Percentiles rank a stretch among this genome's conserved stretches.
phyloP scores from a whole-genome alignment of 352 stramenopile species.

The Phytophthora chlamydospora region DNA sequence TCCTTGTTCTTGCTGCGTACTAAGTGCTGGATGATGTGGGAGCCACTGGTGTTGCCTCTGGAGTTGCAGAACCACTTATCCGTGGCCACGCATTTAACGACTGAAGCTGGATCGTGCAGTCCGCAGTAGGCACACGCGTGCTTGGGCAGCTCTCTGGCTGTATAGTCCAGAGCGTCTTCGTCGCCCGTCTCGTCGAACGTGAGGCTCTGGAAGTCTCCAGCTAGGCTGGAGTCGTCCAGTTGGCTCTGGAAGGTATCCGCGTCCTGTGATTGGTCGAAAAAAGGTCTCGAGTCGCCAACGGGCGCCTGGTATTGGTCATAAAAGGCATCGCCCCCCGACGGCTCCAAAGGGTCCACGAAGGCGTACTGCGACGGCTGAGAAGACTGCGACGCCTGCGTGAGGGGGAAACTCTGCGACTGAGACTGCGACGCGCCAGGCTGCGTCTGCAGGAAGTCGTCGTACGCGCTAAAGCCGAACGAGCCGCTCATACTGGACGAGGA shows the following conservation, averaged over 20 bases:
- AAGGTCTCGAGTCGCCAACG: conserved; percentile 12
- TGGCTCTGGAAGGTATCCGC: conserved; percentile 46
- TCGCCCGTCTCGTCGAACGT: conserved; percentile 78
- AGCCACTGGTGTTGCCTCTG: conserved; percentile 92
- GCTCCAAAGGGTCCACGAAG: conserved; percentile 68
- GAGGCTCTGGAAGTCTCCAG: conserved; percentile 63
- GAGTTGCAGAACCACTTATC: conserved; percentile 99
- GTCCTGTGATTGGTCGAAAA: conserved; percentile 39
- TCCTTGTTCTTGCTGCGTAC: conserved; percentile 94
- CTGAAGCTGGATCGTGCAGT: conserved; percentile 95
- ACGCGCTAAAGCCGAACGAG: conserved; percentile 53
- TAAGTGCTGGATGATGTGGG: conserved; percentile 98
- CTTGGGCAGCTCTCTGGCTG: conserved; percentile 75
- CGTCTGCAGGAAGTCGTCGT: conserved; percentile 65
- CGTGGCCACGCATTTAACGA: conserved; percentile 96
- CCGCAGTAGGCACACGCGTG: conserved; percentile 98
- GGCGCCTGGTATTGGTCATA: conserved; percentile 68
- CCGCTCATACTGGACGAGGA: conserved; percentile 33
- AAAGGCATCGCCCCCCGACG: conserved; percentile 49
- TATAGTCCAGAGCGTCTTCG: conserved; percentile 76
- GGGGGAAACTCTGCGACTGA: conserved; percentile 36
- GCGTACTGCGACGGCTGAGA: conserved; percentile 49
- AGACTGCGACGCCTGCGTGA: conserved; percentile 7
- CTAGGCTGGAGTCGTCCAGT: conserved; percentile 44
- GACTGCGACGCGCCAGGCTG: conserved; percentile 60